Evolutionary conservation across 352 stramenopile species (phyloP).

Genomic region (Pythium monospermum): DNA sequence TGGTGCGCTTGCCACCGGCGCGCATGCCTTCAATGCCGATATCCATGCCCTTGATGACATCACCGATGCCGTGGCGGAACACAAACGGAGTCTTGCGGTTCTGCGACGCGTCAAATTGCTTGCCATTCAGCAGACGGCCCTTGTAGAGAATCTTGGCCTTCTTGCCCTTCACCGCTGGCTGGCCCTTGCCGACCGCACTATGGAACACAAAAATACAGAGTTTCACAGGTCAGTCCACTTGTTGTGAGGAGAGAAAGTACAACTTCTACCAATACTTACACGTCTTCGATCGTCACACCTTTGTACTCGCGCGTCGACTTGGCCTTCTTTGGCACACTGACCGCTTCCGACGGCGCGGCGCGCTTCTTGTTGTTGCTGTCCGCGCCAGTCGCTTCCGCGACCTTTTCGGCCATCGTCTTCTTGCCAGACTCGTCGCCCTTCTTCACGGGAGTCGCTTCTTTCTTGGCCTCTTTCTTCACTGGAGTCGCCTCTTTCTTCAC

Average conservation of each 20-base stretch:
- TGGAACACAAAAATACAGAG: slow-evolving; percentile 2
- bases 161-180: slow-evolving; percentile 42
- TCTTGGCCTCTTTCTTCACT: slow-evolving; percentile 24
- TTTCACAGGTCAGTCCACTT: neutral
- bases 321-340: slow-evolving; percentile 76
- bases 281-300: slow-evolving; percentile 76
- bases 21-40: slow-evolving; percentile 90
- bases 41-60: slow-evolving; percentile 96
- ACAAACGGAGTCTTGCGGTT: slow-evolving; percentile 83
- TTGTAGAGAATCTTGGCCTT: slow-evolving; percentile 84
- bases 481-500: slow-evolving; percentile 24
- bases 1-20: slow-evolving; percentile 87
- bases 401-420: slow-evolving; percentile 40
- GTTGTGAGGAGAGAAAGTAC: neutral
- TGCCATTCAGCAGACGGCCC: slow-evolving; percentile 75
- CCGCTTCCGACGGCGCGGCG: slow-evolving; percentile 41
- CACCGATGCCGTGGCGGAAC: slow-evolving; percentile 79
- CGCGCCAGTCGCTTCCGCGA: slow-evolving; percentile 32
- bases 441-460: slow-evolving; percentile 27
- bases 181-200: slow-evolving; percentile 71
- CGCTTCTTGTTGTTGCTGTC: slow-evolving; percentile 60
- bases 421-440: slow-evolving; percentile 30
- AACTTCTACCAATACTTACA: slow-evolving; percentile 42
- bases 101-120: slow-evolving; percentile 77
- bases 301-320: slow-evolving; percentile 66